These are phyloP conservation scores for Tolypocladium endophyticum DNA, from an alignment of 2,329 filamentous ascomycete genomes.

Conservation along the genomic window DNA sequence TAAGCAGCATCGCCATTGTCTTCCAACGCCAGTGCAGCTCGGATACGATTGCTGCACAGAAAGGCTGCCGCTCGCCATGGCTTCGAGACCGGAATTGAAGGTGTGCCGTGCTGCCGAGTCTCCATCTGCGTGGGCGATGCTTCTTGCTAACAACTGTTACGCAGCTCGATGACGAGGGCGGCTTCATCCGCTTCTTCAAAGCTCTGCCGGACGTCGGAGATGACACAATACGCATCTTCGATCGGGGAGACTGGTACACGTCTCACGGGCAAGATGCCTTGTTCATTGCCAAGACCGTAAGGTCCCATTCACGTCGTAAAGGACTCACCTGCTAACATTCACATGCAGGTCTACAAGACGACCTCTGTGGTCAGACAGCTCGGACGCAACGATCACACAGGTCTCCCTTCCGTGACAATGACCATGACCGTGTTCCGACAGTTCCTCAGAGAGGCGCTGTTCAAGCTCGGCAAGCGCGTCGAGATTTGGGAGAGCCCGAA, in stretches of 20 bases:
- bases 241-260: slow-evolving; percentile 90
- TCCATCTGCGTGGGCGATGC: neutral
- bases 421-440: slow-evolving; percentile 90
- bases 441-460: slow-evolving; percentile 87
- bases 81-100: slow-evolving; percentile 63
- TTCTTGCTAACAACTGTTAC: neutral
- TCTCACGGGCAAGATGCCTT: slow-evolving; percentile 80
- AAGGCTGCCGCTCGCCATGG: slow-evolving; percentile 39
- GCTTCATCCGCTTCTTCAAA: slow-evolving; percentile 95
- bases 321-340: neutral
- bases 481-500: slow-evolving; percentile 77
- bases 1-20: neutral
- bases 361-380: slow-evolving; percentile 89
- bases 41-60: neutral
- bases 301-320: neutral
- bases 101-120: slow-evolving; percentile 23
- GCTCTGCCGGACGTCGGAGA: slow-evolving; percentile 61
- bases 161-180: slow-evolving; percentile 89
- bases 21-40: neutral
- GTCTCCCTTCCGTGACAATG: slow-evolving; percentile 88
- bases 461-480: slow-evolving; percentile 79
- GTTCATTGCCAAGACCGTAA: slow-evolving; percentile 69
- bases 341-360: slow-evolving; percentile 80
- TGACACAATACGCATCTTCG: slow-evolving; percentile 81
- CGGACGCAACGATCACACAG: slow-evolving; percentile 72